Percentiles rank a stretch among this genome's conserved stretches.
Conservation (phyloP, 2,329 filamentous ascomycete species). For the Penicillium thymicola region DNA sequence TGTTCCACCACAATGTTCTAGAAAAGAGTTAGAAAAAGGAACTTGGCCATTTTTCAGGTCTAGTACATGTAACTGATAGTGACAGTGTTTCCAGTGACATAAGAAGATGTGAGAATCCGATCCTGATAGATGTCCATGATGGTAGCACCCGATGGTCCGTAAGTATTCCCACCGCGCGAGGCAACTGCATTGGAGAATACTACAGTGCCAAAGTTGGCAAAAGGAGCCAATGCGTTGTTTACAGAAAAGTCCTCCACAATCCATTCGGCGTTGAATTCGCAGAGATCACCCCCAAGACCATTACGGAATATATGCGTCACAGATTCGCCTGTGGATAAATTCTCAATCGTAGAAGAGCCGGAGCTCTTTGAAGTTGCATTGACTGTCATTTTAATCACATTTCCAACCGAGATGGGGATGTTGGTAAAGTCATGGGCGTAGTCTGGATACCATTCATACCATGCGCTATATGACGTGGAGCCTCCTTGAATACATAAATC, state of each 20-base stretch:
- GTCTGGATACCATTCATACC: constrained; percentile 61
- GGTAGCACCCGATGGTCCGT: constrained; percentile 37
- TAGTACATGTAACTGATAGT: constrained; percentile 25
- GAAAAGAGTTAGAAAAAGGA: not conserved
- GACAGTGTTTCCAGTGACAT: constrained; percentile 19
- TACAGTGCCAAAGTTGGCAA: constrained; percentile 50
- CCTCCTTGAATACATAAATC: constrained; percentile 50
- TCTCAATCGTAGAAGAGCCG: constrained; percentile 49
- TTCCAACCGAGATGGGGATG: constrained; percentile 45
- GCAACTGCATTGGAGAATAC: constrained; percentile 45
- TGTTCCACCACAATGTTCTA: not conserved
- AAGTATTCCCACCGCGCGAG: constrained; percentile 26
- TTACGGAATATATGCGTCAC: constrained; percentile 52
- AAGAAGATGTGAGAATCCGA: constrained; percentile 35
- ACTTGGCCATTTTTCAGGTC: not conserved
- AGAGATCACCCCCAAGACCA: constrained; percentile 42
- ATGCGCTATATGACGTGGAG: constrained; percentile 50
- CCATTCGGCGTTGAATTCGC: constrained; percentile 60
- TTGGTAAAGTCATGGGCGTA: constrained; percentile 52
- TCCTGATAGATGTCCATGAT: constrained; percentile 48
- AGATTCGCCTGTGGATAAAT: constrained; percentile 49
- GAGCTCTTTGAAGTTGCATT: constrained; percentile 41
- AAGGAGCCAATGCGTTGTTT: constrained; percentile 39
- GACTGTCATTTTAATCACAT: constrained; percentile 43
- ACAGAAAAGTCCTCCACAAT: constrained; percentile 55